Base-by-base conservation (phyloP, 805 yeast genomes). In the Kodamaea fukazawae region DNA sequence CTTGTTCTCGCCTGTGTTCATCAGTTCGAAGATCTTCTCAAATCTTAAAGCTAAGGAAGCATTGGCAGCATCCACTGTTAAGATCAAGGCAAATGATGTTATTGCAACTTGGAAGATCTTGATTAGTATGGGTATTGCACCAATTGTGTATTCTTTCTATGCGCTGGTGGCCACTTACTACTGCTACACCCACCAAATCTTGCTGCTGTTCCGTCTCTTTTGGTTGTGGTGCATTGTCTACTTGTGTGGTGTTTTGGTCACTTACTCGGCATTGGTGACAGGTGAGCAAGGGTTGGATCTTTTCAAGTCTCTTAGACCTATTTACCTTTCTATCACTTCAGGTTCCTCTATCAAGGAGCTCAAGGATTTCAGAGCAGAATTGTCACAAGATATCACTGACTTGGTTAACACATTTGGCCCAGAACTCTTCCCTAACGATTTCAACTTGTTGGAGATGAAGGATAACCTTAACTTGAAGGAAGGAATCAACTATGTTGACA, bases 91-190 rank as follows among this genome's bases (percentile, higher is more conserved):
- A 12, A 83, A 81, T 42, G 99, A 93, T 61, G 97, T 93, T 17
- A 77, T 93, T 44, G 98, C 98, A 2, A 90, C 98, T 1, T 93
- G 99, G 99, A 93, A 93, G 62, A 83, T 93, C 34, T 70, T 93
- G 47, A 88, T 91, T 29, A 81, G 90, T 25, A 76, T 93, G 76
- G 95, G 91, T 4, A 65, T 87, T 39, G 95, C 97, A 0, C 99
- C 99, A 2, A 59, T 87, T 30, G 67, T 93, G 20, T 93, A 91
- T 67, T 78, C 81, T 27, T 69, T 85, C 42, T 93, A 93, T 63
- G 88, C 97, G 0, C 58, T 76, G 3, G 47, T 85, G 11, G 83
- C 86, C 14, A 65, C 73, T 18, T 63, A 55, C 44, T 48, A 64
- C 36, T 63, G 60, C 34, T 48, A 55, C 35, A 48, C 45, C 14